These are phyloP conservation scores for Paecilomyces sp. DNA, from an alignment of 2,329 filamentous ascomycete species.

Conservation along the genomic window DNA sequence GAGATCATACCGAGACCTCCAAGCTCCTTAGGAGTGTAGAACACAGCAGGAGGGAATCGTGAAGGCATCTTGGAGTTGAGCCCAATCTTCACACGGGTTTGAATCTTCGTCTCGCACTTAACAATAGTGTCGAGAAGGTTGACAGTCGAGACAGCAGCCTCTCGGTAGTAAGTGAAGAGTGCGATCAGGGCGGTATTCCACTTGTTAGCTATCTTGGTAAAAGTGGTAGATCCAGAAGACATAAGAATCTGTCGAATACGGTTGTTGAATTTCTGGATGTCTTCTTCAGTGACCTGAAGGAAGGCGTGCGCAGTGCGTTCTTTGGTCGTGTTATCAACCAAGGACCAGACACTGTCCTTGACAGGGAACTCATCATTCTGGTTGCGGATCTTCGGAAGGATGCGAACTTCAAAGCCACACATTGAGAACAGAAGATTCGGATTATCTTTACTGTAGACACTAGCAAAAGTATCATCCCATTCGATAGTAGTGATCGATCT, in stretches of 20 bases:
- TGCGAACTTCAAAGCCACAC: conserved; percentile 95
- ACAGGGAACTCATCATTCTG: conserved; percentile 93
- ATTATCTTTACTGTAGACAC: conserved; percentile 96
- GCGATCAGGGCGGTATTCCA: conserved; percentile 98
- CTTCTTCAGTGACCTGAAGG: conserved; percentile 93
- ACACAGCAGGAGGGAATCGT: conserved; percentile 94
- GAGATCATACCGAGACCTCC: conserved; percentile 99
- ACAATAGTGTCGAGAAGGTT: conserved; percentile 94
- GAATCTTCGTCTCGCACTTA: conserved; percentile 99
- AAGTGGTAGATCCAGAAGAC: conserved; percentile 98
- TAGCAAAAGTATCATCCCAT: conserved; percentile 98
- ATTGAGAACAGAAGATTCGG: conserved; percentile 96
- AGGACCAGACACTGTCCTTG: conserved; percentile 96
- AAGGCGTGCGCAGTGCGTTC: conserved; percentile 97
- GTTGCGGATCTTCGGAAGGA: conserved; percentile 90
- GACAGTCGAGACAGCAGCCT: conserved; percentile 92
- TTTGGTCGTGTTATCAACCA: conserved; percentile 94
- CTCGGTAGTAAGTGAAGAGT: conserved; percentile 96
- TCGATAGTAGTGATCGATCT: conserved; percentile 95
- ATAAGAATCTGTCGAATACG: conserved; percentile 96
- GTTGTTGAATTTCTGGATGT: conserved; percentile 99
- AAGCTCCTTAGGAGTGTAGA: conserved; percentile 97
- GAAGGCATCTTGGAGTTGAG: conserved; percentile 99
- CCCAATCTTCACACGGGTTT: conserved; percentile 97
- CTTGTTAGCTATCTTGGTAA: conserved; percentile 99